Base-by-base conservation (phyloP, 2,329 filamentous ascomycete genomes). In the Thermothelomyces thermophilus region DNA sequence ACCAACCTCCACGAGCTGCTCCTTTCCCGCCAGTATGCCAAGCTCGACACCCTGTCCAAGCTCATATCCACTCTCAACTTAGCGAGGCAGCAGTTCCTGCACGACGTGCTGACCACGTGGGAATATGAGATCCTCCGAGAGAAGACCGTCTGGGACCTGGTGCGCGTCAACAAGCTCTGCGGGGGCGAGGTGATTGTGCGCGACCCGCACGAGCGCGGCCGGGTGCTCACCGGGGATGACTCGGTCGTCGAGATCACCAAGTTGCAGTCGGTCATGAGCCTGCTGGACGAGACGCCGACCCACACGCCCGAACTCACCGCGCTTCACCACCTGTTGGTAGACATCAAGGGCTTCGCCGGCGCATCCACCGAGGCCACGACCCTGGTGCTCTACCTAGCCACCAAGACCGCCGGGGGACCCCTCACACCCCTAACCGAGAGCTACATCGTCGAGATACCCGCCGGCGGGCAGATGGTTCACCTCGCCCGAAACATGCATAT, bases 131-230 rank as follows among this genome's bases (percentile, higher is more conserved):
- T 72, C 33, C 72, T 97, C 53, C 84, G 93, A 52, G 88, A 96
- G 65, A 85, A 86, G 65, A 94, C 90, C 0, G 90, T 98, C 0
- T 98, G 94, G 93, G 89, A 96, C 62, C 73, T 98, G 43, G 91
- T 97, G 2, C 82, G 79, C 37, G 91, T 91, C 39, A 98, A 98
- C 70, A 97, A 96, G 70, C 79, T 97, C 62, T 85, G 96, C 48
- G 89, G 84, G 54, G 89, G 89, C 44, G 90, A 97, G 64, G 86
- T 98, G 41, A 95, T 98, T 64, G 93, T 98, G 52, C 83, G 93
- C 26, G 93, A 94, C 67, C 89, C 93, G 2, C 78, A 77, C 17
- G 83, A 90, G 63, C 80, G 86, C 26, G 93, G 93, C 8, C 82
- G 90, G 40, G 83, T 97, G 24, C 70, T 98, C 60, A 96, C 90